A percentile compares a stretch with the other conserved stretches of the same genome.
phyloP scores from a whole-genome alignment of 129 eudicot genomes.

The Flaveria trinervia region DNA sequence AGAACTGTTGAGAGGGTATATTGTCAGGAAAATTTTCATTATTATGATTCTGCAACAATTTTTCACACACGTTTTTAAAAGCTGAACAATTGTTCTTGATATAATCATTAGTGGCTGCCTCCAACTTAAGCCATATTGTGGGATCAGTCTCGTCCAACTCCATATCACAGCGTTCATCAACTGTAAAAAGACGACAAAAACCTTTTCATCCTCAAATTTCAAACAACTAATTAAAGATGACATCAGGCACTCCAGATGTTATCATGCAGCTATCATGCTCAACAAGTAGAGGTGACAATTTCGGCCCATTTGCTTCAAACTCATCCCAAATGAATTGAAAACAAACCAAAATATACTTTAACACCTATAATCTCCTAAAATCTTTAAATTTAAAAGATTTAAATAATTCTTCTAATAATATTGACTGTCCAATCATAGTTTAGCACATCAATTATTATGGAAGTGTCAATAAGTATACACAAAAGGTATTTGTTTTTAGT shows the following conservation, averaged over 20 bases:
- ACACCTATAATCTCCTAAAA: background rate
- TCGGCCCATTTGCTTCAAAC: background rate
- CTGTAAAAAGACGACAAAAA: constrained; percentile 41
- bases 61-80: constrained; percentile 67
- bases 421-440: background rate
- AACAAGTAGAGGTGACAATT: constrained; percentile 2
- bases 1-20: constrained; percentile 44
- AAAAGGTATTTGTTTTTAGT: background rate
- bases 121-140: constrained; percentile 76
- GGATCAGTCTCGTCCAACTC: constrained; percentile 98
- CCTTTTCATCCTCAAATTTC: constrained; percentile 6
- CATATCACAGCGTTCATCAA: constrained; percentile 98
- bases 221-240: background rate
- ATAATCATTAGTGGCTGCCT: constrained; percentile 85
- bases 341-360: background rate
- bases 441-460: background rate
- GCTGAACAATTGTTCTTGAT: constrained; percentile 54
- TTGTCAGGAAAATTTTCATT: constrained; percentile 53
- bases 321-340: background rate
- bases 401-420: background rate
- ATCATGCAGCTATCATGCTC: constrained; percentile 8
- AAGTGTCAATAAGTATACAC: background rate
- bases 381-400: background rate
- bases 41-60: constrained; percentile 52
- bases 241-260: background rate